Base-by-base conservation (phyloP, 2,329 filamentous ascomycete species). In the Sporothrix brunneoviolacea region DNA sequence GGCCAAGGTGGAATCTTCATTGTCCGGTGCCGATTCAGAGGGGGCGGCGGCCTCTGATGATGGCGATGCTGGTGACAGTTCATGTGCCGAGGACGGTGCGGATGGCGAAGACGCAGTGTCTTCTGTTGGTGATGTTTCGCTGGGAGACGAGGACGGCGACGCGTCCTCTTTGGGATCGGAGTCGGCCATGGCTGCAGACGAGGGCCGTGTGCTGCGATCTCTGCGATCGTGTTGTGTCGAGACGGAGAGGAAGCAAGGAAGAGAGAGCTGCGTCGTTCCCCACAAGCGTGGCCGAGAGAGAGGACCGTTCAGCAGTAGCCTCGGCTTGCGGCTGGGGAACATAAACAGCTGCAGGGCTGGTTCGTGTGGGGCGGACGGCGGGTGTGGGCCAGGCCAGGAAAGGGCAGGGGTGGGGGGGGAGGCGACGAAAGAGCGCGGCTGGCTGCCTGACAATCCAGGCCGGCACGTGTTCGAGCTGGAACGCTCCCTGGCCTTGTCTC, bases 231-330 rank as follows among this genome's bases (percentile, higher is more conserved):
- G 32, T 37, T 48, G 37, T 21, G 19, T 36, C 27, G 12, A 28
- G 8, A 12, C 8, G 12, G 46, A 28, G 9, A 7, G 9, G 39
- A 35, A 27, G 24, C 24, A 30, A n/a, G 19, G 33, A n/a, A 15
- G 18, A 3, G 22, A n/a, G 15, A 8, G 16, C 2, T 27, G n/a
- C n/a, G n/a, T n/a, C n/a, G n/a, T n/a, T n/a, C n/a, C n/a, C n/a
- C n/a, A n/a, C n/a, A n/a, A n/a, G n/a, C n/a, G n/a, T n/a, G n/a
- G n/a, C n/a, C n/a, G n/a, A n/a, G n/a, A n/a, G n/a, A n/a, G n/a
- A n/a, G n/a, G n/a, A n/a, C n/a, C n/a, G n/a, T n/a, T n/a, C n/a
- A 33, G 15, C 27, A 45, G 48, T 27, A 51, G 53, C 53, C 53
- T 54, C 53, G 53, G 53, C 45, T 47, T 52, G 49, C 36, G 35